Evolutionary conservation across 345 rosid species (phyloP).

Genomic region (Lepidium africanum): DNA sequence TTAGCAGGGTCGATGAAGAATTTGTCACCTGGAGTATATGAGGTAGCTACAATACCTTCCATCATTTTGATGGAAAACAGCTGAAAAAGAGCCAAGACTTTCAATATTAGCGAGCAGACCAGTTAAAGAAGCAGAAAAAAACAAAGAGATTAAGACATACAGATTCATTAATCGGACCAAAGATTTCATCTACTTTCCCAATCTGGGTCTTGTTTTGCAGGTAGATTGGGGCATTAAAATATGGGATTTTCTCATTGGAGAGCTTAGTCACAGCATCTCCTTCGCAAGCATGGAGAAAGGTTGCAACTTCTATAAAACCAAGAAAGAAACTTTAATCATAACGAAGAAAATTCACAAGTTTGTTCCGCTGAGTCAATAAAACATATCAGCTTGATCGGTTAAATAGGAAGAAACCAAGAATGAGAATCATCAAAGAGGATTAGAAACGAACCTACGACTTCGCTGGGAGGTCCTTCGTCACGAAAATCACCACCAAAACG

Average conservation of each 20-base stretch:
- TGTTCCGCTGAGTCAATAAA: not conserved
- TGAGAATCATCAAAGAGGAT: not conserved
- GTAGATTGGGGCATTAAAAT: slow-evolving; percentile 81
- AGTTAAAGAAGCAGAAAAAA: not conserved
- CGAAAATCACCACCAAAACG: slow-evolving; percentile 32
- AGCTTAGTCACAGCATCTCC: slow-evolving; percentile 97
- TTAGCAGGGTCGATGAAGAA: slow-evolving; percentile 72
- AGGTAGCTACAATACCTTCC: slow-evolving; percentile 91
- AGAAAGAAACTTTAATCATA: slow-evolving; percentile 49
- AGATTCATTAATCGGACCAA: slow-evolving; percentile 90
- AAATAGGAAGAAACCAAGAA: not conserved
- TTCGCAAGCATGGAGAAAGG: slow-evolving; percentile 82
- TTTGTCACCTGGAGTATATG: slow-evolving; percentile 64
- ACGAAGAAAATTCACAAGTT: slow-evolving; percentile 33
- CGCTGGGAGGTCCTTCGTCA: slow-evolving; percentile 88
- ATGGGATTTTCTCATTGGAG: slow-evolving; percentile 68
- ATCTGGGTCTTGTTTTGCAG: slow-evolving; percentile 86
- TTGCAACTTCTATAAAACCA: slow-evolving; percentile 80
- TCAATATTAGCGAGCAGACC: not conserved
- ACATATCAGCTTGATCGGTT: not conserved
- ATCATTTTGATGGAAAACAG: slow-evolving; percentile 80
- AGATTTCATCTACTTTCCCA: slow-evolving; percentile 92
- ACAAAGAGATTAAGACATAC: slow-evolving; percentile 48
- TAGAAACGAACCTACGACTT: slow-evolving; percentile 54
- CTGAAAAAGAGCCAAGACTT: slow-evolving; percentile 32